Evolutionary conservation across 2,329 filamentous ascomycete species (phyloP).

Genomic region (Shiraia bambusicola): DNA sequence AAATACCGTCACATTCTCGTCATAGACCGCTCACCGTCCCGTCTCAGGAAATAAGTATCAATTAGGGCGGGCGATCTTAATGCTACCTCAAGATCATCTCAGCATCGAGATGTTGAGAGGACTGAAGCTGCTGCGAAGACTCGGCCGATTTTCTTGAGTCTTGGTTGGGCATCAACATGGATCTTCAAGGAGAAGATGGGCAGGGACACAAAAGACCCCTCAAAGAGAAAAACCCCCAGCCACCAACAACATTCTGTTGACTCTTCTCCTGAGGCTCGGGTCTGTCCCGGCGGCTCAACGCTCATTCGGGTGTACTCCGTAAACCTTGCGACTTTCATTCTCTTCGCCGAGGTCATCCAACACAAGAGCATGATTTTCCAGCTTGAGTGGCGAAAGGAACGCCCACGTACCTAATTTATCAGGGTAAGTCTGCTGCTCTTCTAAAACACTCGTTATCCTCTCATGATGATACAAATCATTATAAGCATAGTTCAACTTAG

Average conservation of each 20-base stretch:
- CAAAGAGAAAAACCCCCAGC: slow-evolving; percentile 4
- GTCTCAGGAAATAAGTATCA: too few species aligned
- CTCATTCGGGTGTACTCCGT: too few species aligned
- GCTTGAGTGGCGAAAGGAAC: neutral
- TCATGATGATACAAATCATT: slow-evolving; percentile 42
- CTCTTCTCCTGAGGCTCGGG: neutral
- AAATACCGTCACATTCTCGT: too few species aligned
- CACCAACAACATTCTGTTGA: slow-evolving; percentile 5
- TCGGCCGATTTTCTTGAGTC: slow-evolving; percentile 16
- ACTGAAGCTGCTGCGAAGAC: too few species aligned
- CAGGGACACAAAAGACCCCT: slow-evolving; percentile 15
- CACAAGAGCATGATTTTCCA: neutral
- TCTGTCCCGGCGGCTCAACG: too few species aligned
- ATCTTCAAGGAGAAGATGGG: slow-evolving; percentile 15
- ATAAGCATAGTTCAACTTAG: slow-evolving; percentile 50
- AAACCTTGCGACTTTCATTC: neutral
- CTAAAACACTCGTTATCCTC: slow-evolving; percentile 11
- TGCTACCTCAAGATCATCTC: neutral
- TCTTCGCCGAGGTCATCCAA: neutral
- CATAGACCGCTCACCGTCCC: too few species aligned
- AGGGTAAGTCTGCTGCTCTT: slow-evolving; percentile 27
- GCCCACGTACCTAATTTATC: neutral
- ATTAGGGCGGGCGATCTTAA: too few species aligned
- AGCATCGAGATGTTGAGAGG: neutral
- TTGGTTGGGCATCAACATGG: slow-evolving; percentile 29